A percentile compares a stretch with the other conserved stretches of the same genome.
Conservation (phyloP, 2,329 filamentous ascomycete species). For the Penicillium sumatraense region DNA sequence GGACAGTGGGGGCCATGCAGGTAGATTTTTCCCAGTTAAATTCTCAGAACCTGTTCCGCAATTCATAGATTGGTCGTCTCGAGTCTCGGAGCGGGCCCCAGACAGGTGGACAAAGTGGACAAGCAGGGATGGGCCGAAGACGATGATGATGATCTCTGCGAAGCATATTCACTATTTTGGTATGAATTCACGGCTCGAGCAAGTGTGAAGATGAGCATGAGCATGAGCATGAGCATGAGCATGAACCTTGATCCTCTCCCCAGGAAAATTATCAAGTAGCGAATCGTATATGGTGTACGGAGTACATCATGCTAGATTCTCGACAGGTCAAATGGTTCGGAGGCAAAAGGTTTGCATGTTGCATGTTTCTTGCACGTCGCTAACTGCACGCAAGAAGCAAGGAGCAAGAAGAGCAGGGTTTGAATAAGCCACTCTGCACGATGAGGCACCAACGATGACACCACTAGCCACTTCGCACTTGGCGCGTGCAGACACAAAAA, state of each 20-base stretch:
- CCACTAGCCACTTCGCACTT: constrained; percentile 21
- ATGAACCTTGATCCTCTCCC: not conserved
- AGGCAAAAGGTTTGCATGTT: not conserved
- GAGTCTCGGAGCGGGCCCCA: not conserved
- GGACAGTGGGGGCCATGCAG: constrained; percentile 19
- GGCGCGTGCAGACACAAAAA: constrained; percentile 4
- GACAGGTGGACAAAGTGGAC: constrained; percentile 1
- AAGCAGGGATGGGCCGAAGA: constrained; percentile 6
- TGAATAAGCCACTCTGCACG: constrained; percentile 13
- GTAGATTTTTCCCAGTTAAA: not conserved
- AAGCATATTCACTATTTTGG: not conserved
- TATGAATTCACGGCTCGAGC: too few relatives aligned
- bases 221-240: not conserved
- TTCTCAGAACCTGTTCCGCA: not conserved
- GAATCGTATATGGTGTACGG: too few relatives aligned
- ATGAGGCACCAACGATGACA: constrained; percentile 9
- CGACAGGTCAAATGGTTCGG: constrained; percentile 12
- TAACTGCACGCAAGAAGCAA: constrained; percentile 15
- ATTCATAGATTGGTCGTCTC: not conserved
- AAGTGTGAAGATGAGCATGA: not conserved
- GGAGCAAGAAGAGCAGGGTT: constrained; percentile 10
- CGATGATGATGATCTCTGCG: constrained; percentile 1
- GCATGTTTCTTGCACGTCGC: constrained; percentile 1
- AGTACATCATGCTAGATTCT: too few relatives aligned
- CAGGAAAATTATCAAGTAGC: too few relatives aligned